Percentiles rank a stretch among this genome's conserved stretches.
phyloP scores from a whole-genome alignment of 192 early-diverging fungal species.

The Dispira parvispora region DNA sequence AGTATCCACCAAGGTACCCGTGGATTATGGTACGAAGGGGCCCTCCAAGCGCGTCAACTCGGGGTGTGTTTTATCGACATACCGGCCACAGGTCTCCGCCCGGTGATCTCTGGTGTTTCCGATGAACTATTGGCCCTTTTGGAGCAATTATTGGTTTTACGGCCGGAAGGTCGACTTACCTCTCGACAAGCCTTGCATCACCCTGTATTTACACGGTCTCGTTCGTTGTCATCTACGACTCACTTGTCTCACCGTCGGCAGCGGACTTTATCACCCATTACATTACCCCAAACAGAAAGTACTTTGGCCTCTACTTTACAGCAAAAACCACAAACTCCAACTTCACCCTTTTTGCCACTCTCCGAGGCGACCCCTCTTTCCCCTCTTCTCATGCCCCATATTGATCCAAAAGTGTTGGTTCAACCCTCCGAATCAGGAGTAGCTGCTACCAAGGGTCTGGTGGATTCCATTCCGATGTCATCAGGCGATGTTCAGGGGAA shows the following conservation, averaged over 20 bases:
- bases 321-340: background rate
- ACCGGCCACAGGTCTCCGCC: conserved; percentile 28
- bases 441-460: background rate
- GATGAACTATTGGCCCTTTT: conserved; percentile 40
- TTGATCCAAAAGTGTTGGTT: background rate
- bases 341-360: background rate
- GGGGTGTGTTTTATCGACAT: conserved; percentile 47
- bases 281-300: background rate
- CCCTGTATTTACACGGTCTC: conserved; percentile 1
- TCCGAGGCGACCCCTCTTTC: background rate
- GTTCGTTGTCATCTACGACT: background rate
- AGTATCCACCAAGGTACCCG: conserved; percentile 14
- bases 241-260: conserved; percentile 6
- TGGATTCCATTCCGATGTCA: background rate
- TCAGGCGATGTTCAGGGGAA: background rate
- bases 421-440: background rate
- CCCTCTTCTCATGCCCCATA: background rate
- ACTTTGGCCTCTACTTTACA: too few relatives aligned
- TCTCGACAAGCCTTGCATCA: conserved; percentile 50
- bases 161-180: conserved; percentile 56
- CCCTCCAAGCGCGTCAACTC: conserved; percentile 43
- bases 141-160: conserved; percentile 54
- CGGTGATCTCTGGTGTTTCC: conserved; percentile 41
- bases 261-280: background rate
- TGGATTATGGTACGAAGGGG: conserved; percentile 58